These are phyloP conservation scores for Medicago ruthenica DNA, from an alignment of 306 rosid genomes.

Conservation along the genomic window DNA sequence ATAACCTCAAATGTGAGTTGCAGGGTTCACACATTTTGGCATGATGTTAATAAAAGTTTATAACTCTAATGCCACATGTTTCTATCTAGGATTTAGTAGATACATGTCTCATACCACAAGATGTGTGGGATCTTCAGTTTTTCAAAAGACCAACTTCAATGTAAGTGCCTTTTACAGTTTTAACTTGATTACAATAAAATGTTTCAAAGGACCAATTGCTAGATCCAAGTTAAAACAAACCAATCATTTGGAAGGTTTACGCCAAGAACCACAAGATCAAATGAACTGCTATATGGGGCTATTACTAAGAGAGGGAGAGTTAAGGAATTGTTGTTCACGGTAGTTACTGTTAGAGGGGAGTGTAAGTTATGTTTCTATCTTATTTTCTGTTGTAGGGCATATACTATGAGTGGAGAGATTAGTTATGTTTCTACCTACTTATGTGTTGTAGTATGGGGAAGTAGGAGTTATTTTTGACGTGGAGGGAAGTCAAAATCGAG, in stretches of 20 bases:
- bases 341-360: not conserved
- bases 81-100: slow-evolving; percentile 67
- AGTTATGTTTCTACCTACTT: slow-evolving; percentile 12
- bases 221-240: not conserved
- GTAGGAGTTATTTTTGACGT: not conserved
- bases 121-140: slow-evolving; percentile 87
- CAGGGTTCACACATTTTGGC: slow-evolving; percentile 31
- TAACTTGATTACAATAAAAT: slow-evolving; percentile 19
- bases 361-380: slow-evolving; percentile 1
- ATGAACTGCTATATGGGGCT: slow-evolving; percentile 4
- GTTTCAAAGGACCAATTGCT: not conserved
- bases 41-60: slow-evolving; percentile 5
- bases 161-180: slow-evolving; percentile 57
- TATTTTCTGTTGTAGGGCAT: not conserved
- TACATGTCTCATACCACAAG: slow-evolving; percentile 76
- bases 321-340: not conserved
- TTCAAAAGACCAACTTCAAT: slow-evolving; percentile 74
- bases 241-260: slow-evolving; percentile 7
- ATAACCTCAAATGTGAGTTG: slow-evolving; percentile 79
- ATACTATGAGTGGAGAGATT: not conserved
- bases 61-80: slow-evolving; percentile 44
- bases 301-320: slow-evolving; percentile 7
- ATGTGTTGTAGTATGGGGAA: slow-evolving; percentile 7
- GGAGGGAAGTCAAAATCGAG: not conserved
- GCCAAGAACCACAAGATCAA: not conserved